phyloP scores from a whole-genome alignment of 805 yeast genomes.

The Sporopachydermia lactativora region DNA sequence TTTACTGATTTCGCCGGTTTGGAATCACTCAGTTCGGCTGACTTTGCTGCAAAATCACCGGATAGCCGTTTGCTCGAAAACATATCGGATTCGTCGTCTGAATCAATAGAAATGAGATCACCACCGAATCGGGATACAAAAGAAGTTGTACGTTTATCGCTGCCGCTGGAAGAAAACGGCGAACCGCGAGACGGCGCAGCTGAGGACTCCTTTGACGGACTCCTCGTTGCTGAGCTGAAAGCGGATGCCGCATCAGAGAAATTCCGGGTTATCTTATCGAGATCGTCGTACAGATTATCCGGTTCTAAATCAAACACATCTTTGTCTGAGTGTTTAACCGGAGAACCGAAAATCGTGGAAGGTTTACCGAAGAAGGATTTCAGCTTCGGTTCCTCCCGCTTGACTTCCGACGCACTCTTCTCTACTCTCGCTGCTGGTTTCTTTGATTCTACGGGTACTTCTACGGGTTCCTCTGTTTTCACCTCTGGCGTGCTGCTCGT shows the following conservation, averaged over 20 bases:
- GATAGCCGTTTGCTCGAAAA: neutral
- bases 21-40: too few relatives aligned
- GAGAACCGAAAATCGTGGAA: slow-evolving; percentile 17
- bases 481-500: slow-evolving; percentile 6
- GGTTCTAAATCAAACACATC: slow-evolving; percentile 11
- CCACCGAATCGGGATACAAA: slow-evolving; percentile 3
- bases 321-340: slow-evolving; percentile 8
- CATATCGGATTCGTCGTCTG: slow-evolving; percentile 1
- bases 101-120: neutral
- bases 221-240: neutral
- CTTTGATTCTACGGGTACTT: slow-evolving; percentile 8
- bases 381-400: slow-evolving; percentile 15
- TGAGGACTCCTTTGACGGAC: too few relatives aligned
- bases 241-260: neutral
- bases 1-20: too few relatives aligned
- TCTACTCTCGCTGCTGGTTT: slow-evolving; percentile 3
- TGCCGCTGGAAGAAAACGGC: too few relatives aligned
- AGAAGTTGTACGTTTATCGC: neutral
- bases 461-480: slow-evolving; percentile 8
- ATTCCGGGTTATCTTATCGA: neutral
- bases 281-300: slow-evolving; percentile 2
- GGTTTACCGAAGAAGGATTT: slow-evolving; percentile 24
- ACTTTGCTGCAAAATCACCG: too few relatives aligned
- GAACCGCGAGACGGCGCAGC: too few relatives aligned
- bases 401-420: slow-evolving; percentile 10